These are phyloP conservation scores for Kluyveromyces nonfermentans DNA, from an alignment of 805 yeast species.

Conservation along the genomic window DNA sequence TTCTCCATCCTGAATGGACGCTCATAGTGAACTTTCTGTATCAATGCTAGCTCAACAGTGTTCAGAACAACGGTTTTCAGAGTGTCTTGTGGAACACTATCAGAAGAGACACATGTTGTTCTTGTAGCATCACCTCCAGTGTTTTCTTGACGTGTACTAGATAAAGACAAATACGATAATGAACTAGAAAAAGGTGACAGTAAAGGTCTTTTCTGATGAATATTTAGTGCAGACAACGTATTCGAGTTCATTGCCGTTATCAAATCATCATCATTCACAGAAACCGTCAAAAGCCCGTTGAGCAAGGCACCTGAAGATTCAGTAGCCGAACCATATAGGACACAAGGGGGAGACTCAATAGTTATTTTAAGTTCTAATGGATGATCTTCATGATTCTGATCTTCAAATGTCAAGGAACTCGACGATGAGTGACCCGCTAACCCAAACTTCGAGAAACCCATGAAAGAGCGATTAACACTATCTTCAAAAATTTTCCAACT, in stretches of 20 bases:
- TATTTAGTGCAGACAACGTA: conserved; percentile 11
- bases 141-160: conserved; percentile 5
- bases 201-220: conserved; percentile 9
- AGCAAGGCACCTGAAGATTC: conserved; percentile 82
- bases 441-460: conserved; percentile 1
- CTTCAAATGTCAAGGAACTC: conserved; percentile 2
- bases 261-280: conserved; percentile 32
- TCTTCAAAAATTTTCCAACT: background rate
- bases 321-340: conserved; percentile 67
- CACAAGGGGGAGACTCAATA: conserved; percentile 86
- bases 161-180: conserved; percentile 16
- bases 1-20: conserved; percentile 58
- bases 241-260: conserved; percentile 7
- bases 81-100: conserved; percentile 15
- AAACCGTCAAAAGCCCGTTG: conserved; percentile 65
- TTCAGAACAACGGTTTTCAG: conserved; percentile 40
- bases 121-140: conserved; percentile 11
- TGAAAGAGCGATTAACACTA: background rate
- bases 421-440: conserved; percentile 3
- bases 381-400: conserved; percentile 14
- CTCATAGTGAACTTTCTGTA: conserved; percentile 61
- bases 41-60: conserved; percentile 52
- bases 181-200: conserved; percentile 13
- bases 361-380: conserved; percentile 45
- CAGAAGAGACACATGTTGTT: conserved; percentile 15